phyloP scores from a whole-genome alignment of 176 grass and related monocot species.

The Carex cristatella region DNA sequence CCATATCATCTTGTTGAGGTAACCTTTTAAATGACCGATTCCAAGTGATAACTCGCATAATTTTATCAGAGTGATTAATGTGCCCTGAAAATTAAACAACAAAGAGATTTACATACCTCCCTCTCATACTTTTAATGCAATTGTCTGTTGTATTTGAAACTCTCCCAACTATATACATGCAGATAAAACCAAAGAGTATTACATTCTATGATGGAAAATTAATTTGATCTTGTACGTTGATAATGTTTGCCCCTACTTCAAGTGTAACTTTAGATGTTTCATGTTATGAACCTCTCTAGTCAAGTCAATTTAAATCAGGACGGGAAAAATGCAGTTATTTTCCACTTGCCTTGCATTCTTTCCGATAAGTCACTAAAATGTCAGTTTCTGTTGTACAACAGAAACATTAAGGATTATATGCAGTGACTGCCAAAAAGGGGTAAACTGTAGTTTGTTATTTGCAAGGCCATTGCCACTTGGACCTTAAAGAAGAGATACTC shows the following conservation, averaged over 20 bases:
- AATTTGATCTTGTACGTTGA: background rate
- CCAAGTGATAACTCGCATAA: conserved; percentile 98
- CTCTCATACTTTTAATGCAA: background rate
- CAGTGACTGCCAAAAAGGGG: background rate
- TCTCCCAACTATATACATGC: background rate
- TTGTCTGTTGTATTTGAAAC: background rate
- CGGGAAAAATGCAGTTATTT: background rate
- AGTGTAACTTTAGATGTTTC: background rate
- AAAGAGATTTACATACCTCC: conserved; percentile 14
- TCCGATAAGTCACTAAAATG: background rate
- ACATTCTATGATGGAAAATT: background rate
- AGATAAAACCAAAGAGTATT: background rate
- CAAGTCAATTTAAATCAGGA: background rate
- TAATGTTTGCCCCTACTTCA: background rate
- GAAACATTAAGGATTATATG: background rate
- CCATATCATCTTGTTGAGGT: conserved; percentile 44
- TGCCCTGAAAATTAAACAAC: conserved; percentile 49
- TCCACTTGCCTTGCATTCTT: background rate
- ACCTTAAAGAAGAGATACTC: conserved; percentile 22
- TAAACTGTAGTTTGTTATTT: background rate
- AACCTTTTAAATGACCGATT: conserved; percentile 88
- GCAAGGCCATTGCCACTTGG: background rate
- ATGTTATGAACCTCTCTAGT: background rate
- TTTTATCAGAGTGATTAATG: conserved; percentile 81
- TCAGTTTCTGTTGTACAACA: background rate